Conservation (phyloP, 768 basidiomycete genomes). For the Lyophyllum semitale region DNA sequence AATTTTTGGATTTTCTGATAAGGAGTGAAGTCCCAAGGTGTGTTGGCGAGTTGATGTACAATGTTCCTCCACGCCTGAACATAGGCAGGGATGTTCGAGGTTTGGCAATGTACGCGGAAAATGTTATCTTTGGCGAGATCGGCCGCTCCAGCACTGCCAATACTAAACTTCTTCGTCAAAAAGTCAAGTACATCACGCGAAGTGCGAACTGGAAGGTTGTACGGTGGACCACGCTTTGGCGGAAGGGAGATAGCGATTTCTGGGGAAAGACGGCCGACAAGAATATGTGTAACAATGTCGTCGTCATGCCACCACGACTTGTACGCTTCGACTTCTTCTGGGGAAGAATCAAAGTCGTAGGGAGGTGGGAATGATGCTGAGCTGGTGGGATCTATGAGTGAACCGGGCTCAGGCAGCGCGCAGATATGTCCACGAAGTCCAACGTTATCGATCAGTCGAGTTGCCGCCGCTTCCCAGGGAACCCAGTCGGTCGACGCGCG, state of each 20-base stretch:
- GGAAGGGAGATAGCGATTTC: not conserved
- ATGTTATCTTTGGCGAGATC: not conserved
- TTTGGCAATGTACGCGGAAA: not conserved
- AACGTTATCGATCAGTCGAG: not conserved
- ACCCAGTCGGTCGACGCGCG: not conserved
- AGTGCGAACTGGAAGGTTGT: not conserved
- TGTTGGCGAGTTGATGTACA: not conserved
- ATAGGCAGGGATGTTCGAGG: not conserved
- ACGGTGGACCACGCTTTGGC: not conserved
- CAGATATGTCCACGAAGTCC: not conserved
- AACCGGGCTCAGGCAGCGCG: not conserved
- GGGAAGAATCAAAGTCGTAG: not conserved
- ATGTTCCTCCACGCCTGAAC: not conserved
- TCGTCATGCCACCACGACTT: not conserved
- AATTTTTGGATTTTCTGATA: not conserved
- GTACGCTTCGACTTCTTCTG: not conserved
- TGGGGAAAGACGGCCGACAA: not conserved
- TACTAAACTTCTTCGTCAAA: not conserved
- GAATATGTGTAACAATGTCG: not conserved
- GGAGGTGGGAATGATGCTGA: not conserved
- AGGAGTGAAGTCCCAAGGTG: not conserved
- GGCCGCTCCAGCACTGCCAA: not conserved
- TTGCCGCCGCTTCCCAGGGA: not conserved
- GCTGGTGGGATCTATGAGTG: not conserved
- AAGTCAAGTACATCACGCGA: not conserved